Evolutionary conservation across 1,284 basidiomycete genomes (phyloP).

Genomic region (Naganishia albida): DNA sequence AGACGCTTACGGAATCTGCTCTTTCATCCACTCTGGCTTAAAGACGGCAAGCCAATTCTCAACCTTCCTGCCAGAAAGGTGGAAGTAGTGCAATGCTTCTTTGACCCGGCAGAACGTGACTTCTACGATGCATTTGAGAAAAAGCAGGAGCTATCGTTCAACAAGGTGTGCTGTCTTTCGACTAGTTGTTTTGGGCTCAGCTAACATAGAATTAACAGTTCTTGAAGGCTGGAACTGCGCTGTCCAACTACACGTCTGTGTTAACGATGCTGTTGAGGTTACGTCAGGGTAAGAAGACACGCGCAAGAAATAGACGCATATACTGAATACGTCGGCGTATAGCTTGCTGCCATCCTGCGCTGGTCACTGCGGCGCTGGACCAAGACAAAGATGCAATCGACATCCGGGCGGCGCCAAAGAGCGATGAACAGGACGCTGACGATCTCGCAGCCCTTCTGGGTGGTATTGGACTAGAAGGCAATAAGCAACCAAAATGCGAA

Average conservation of each 20-base stretch:
- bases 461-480: constrained; percentile 63
- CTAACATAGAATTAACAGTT: constrained; percentile 50
- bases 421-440: constrained; percentile 63
- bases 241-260: constrained; percentile 77
- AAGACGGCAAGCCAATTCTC: constrained; percentile 82
- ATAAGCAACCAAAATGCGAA: constrained; percentile 58
- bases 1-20: background rate
- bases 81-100: constrained; percentile 70
- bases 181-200: background rate
- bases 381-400: constrained; percentile 72
- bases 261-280: constrained; percentile 80
- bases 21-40: background rate
- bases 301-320: background rate
- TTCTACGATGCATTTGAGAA: constrained; percentile 80
- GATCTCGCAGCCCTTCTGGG: constrained; percentile 76
- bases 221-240: constrained; percentile 60
- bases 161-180: constrained; percentile 56
- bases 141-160: constrained; percentile 71
- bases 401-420: constrained; percentile 60
- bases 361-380: constrained; percentile 73
- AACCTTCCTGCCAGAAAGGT: constrained; percentile 76
- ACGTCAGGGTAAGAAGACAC: constrained; percentile 68
- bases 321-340: background rate
- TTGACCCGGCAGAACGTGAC: constrained; percentile 69
- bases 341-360: constrained; percentile 86